phyloP scores from a whole-genome alignment of 495 filamentous ascomycete species.

The Penicillium soppii region DNA sequence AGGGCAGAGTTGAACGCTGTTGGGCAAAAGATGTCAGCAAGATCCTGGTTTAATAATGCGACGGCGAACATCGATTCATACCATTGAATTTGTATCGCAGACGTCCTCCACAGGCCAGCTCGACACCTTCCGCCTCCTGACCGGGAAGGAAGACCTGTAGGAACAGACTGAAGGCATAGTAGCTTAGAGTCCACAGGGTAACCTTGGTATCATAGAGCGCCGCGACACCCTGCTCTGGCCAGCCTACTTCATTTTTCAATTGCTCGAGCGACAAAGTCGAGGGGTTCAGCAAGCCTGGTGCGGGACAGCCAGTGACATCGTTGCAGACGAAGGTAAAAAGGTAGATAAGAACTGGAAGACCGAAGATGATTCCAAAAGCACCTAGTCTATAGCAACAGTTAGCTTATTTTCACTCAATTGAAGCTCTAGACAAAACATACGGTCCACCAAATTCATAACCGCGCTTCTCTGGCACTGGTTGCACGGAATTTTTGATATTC shows the following conservation, averaged over 20 bases:
- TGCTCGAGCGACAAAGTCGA: constrained; percentile 65
- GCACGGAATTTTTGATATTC: constrained; percentile 23
- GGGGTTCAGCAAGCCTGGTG: constrained; percentile 78
- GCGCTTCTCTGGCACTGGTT: constrained; percentile 47
- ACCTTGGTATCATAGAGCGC: constrained; percentile 62
- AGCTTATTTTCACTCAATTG: constrained; percentile 14
- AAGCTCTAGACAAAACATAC: constrained; percentile 53
- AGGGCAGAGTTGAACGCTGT: constrained; percentile 76
- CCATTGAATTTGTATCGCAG: constrained; percentile 90
- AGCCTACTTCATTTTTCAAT: constrained; percentile 75
- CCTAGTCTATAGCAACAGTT: constrained; percentile 58
- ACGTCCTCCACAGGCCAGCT: constrained; percentile 67
- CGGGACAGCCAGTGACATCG: constrained; percentile 86
- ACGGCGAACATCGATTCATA: constrained; percentile 32
- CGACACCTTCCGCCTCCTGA: constrained; percentile 65
- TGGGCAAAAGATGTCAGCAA: constrained; percentile 12
- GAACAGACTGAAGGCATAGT: constrained; percentile 74
- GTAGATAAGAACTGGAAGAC: constrained; percentile 74
- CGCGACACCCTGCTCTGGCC: constrained; percentile 66
- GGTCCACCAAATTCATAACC: constrained; percentile 86
- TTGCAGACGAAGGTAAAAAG: constrained; percentile 83
- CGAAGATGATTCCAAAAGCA: constrained; percentile 69
- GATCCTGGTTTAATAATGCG: too few relatives aligned
- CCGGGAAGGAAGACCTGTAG: constrained; percentile 80
- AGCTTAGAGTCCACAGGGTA: constrained; percentile 65